phyloP scores from a whole-genome alignment of 148 eudicot species.

The Pouteria glomerata region DNA sequence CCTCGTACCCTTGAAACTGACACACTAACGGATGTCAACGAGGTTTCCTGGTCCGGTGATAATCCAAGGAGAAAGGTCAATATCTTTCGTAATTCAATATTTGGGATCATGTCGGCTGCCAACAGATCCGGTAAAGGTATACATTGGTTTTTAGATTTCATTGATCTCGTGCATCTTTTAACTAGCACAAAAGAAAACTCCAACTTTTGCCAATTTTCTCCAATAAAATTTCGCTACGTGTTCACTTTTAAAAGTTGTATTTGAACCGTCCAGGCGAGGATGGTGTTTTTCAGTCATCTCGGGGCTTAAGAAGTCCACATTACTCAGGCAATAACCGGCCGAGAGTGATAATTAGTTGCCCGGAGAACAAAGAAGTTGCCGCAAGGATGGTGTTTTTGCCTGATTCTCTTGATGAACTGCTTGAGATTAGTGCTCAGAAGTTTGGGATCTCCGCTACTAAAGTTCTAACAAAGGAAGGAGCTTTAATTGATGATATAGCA shows the following conservation, averaged over 20 bases:
- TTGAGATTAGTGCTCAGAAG: constrained; percentile 45
- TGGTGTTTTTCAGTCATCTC: constrained; percentile 9
- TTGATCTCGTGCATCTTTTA: neutral
- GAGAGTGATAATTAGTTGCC: constrained; percentile 53
- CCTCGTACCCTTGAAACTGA: neutral
- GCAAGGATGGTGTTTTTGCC: constrained; percentile 50
- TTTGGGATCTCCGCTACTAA: constrained; percentile 40
- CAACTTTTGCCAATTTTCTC: no score
- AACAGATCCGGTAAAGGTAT: constrained; percentile 34
- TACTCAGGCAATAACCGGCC: constrained; percentile 11
- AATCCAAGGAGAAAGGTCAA: constrained; percentile 32
- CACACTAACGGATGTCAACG: constrained; percentile 11
- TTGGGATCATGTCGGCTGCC: constrained; percentile 59
- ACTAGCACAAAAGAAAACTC: no score
- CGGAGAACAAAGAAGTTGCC: constrained; percentile 25
- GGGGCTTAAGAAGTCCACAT: constrained; percentile 7
- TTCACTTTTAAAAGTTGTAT: neutral
- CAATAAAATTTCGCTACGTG: no score
- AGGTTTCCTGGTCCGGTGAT: constrained; percentile 15
- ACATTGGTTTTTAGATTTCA: neutral
- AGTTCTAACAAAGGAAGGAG: constrained; percentile 51
- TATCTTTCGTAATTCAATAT: constrained; percentile 56
- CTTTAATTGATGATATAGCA: constrained; percentile 53
- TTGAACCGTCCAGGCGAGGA: constrained; percentile 32
- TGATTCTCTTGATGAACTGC: constrained; percentile 49